A percentile compares a stretch with the other conserved stretches of the same genome.
Conservation (phyloP, 768 basidiomycete genomes). For the Lentinula boryana region DNA sequence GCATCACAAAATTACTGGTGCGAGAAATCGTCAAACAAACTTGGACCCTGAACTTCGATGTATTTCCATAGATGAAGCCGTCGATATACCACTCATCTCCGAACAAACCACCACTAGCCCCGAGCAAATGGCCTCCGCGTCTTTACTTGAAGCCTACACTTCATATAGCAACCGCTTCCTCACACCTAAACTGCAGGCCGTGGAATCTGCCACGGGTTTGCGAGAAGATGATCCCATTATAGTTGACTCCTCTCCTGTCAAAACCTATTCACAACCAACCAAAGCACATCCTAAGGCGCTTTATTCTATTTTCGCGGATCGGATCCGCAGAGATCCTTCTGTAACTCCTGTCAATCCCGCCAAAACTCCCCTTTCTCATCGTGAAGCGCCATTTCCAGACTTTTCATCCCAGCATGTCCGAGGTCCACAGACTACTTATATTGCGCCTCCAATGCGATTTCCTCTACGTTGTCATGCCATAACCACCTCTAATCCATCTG, state of each 20-base stretch:
- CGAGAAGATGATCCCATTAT: constrained; percentile 37
- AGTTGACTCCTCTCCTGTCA: constrained; percentile 33
- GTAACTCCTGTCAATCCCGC: background rate
- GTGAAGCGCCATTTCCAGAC: constrained; percentile 42
- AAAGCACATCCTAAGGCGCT: constrained; percentile 20
- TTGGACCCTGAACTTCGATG: background rate
- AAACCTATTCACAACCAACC: constrained; percentile 12
- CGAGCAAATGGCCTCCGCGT: background rate
- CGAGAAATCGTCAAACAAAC: background rate
- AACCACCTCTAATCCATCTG: background rate
- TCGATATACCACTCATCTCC: background rate
- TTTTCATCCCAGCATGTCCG: constrained; percentile 52
- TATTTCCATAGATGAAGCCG: background rate
- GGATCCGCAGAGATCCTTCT: constrained; percentile 7
- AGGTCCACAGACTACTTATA: constrained; percentile 43
- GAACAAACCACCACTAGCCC: background rate
- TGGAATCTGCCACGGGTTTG: constrained; percentile 14
- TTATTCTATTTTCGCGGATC: constrained; percentile 42
- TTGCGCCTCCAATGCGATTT: constrained; percentile 5
- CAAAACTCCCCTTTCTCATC: background rate
- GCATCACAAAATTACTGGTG: background rate
- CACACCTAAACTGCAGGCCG: background rate
- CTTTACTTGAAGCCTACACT: background rate
- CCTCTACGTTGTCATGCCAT: background rate
- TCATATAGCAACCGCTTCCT: background rate